Conservation (phyloP, 2,329 filamentous ascomycete species). For the Sclerotiophoma versabilis region DNA sequence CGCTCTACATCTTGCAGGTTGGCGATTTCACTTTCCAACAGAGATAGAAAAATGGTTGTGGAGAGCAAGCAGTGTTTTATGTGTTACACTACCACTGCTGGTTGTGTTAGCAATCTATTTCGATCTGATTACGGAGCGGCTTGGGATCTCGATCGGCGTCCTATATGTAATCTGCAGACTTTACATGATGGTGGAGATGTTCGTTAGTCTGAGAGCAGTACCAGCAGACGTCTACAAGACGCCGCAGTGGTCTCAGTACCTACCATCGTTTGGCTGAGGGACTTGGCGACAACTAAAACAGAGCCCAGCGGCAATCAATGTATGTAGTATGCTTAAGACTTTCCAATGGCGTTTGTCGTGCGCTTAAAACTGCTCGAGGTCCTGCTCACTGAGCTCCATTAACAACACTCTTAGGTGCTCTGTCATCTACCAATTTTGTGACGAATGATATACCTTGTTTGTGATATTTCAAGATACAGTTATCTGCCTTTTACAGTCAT, state of each 20-base stretch:
- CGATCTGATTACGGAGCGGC: no score
- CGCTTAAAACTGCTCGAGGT: no score
- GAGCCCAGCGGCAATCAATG: no score
- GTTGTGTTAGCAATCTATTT: not conserved
- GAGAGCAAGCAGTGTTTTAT: slow-evolving; percentile 15
- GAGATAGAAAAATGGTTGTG: slow-evolving; percentile 17
- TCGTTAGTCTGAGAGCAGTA: slow-evolving; percentile 15
- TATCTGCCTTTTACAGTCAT: no score
- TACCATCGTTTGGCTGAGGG: slow-evolving; percentile 21
- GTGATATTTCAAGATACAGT: no score
- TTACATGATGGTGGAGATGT: slow-evolving; percentile 23
- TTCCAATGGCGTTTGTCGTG: no score
- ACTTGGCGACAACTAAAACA: no score
- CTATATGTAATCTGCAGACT: slow-evolving; percentile 7
- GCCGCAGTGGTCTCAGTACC: slow-evolving; percentile 21
- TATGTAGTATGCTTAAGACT: no score
- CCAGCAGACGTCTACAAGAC: slow-evolving; percentile 20
- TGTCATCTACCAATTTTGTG: no score
- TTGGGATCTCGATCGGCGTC: not conserved
- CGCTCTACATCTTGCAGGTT: not conserved
- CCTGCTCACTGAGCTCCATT: no score
- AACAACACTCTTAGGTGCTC: no score
- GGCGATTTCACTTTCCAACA: not conserved
- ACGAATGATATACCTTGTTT: no score
- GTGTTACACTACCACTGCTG: not conserved